Evolutionary conservation across 306 rosid species (phyloP).

Genomic region (Cicer pinnatifidum): DNA sequence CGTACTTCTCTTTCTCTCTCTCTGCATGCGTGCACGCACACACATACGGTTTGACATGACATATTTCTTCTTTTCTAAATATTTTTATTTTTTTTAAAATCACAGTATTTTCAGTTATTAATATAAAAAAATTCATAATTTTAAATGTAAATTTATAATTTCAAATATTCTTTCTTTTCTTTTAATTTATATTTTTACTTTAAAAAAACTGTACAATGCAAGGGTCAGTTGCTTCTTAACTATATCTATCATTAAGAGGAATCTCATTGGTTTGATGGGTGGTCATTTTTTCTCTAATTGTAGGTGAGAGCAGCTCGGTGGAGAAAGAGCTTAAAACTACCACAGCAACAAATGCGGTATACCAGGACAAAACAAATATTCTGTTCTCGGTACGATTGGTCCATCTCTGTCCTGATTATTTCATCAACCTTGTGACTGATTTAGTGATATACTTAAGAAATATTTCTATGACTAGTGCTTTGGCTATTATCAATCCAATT

Average conservation of each 20-base stretch:
- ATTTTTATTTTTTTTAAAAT: background rate
- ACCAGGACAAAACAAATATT: slow-evolving; percentile 97
- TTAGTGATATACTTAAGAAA: slow-evolving; percentile 15
- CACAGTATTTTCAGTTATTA: background rate
- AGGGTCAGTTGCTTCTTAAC: background rate
- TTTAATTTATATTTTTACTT: background rate
- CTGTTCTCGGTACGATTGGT: slow-evolving; percentile 78
- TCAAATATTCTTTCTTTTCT: background rate
- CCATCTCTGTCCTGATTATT: slow-evolving; percentile 41
- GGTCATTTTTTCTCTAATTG: slow-evolving; percentile 40
- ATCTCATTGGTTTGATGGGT: slow-evolving; percentile 33
- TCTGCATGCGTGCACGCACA: background rate
- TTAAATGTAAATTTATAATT: background rate
- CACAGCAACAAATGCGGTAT: slow-evolving; percentile 79
- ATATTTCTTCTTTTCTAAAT: background rate
- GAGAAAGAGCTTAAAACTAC: slow-evolving; percentile 84
- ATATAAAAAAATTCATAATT: background rate
- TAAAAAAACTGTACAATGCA: slow-evolving; percentile 6
- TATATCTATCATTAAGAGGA: slow-evolving; percentile 12
- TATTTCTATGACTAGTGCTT: slow-evolving; percentile 26
- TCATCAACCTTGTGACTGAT: slow-evolving; percentile 32
- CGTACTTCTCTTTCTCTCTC: background rate
- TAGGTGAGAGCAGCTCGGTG: slow-evolving; percentile 97
- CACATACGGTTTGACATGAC: background rate
- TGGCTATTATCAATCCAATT: slow-evolving; percentile 16